Evolutionary conservation across 2,329 filamentous ascomycete species (phyloP).

Genomic region (Claviceps maximensis): DNA sequence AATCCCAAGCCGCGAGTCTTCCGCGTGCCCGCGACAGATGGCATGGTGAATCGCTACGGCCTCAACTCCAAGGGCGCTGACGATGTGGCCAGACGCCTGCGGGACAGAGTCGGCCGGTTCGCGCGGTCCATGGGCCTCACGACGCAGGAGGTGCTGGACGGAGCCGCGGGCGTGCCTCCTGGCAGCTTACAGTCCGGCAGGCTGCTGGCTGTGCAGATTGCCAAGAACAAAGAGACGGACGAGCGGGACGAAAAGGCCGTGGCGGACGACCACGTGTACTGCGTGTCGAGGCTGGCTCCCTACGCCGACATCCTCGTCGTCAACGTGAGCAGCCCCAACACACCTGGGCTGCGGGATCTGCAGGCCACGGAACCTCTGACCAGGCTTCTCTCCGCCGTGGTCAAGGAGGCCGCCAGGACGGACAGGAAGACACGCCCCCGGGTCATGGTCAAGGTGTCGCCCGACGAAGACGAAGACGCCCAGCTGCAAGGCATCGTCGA

Average conservation of each 20-base stretch:
- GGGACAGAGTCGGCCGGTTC: conserved; percentile 65
- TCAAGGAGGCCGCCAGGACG: conserved; percentile 57
- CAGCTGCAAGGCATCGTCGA: conserved; percentile 83
- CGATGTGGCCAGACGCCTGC: conserved; percentile 64
- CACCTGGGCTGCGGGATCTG: conserved; percentile 74
- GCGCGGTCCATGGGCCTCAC: conserved; percentile 58
- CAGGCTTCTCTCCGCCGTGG: conserved; percentile 66
- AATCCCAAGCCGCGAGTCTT: conserved; percentile 85
- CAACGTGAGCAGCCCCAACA: conserved; percentile 95
- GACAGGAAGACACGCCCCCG: conserved; percentile 51
- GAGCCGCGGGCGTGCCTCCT: conserved; percentile 62
- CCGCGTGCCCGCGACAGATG: conserved; percentile 68
- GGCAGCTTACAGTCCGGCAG: conserved; percentile 67
- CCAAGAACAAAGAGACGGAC: conserved; percentile 90
- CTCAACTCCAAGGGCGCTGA: conserved; percentile 88
- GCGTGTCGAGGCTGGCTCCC: conserved; percentile 65
- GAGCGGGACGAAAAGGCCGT: conserved; percentile 76
- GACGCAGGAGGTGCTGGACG: conserved; percentile 63
- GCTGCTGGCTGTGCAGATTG: conserved; percentile 79
- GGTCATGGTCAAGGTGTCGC: conserved; percentile 97
- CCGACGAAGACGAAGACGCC: conserved; percentile 76
- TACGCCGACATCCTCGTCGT: conserved; percentile 97
- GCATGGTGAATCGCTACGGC: conserved; percentile 89
- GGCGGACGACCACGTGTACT: conserved; percentile 72
- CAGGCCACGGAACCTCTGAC: conserved; percentile 78